Conservation (phyloP, 345 rosid genomes). For the Noccaea caerulescens region DNA sequence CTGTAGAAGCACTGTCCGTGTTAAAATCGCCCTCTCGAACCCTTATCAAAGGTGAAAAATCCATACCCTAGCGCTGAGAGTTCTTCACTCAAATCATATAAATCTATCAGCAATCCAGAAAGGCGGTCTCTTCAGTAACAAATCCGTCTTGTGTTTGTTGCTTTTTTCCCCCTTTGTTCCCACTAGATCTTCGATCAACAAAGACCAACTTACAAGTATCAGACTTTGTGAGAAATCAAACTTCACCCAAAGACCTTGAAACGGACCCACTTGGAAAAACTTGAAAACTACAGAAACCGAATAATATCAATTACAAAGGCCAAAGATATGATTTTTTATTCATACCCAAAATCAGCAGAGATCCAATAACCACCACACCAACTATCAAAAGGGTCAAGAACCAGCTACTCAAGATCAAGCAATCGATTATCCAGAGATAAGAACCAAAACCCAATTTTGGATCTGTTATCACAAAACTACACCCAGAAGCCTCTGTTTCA, state of each 20-base stretch:
- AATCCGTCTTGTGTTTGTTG: not conserved
- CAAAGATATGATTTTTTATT: conserved; percentile 34
- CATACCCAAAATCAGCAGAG: conserved; percentile 36
- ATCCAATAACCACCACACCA: conserved; percentile 30
- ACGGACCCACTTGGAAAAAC: not conserved
- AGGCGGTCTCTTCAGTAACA: conserved; percentile 11
- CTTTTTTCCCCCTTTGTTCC: conserved; percentile 10
- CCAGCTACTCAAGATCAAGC: conserved; percentile 39
- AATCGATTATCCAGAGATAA: conserved; percentile 25
- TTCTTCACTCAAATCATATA: conserved; percentile 45
- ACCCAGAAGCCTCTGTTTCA: conserved; percentile 26
- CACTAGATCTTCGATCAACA: conserved; percentile 29
- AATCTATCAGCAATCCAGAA: conserved; percentile 26
- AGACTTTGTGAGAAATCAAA: conserved; percentile 18
- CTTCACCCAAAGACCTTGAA: conserved; percentile 18
- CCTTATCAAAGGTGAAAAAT: conserved; percentile 57
- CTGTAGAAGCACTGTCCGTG: conserved; percentile 45
- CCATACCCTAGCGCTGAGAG: conserved; percentile 66
- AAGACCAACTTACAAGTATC: conserved; percentile 25
- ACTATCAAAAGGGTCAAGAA: conserved; percentile 27
- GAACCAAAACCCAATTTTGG: conserved; percentile 18
- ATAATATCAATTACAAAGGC: conserved; percentile 28
- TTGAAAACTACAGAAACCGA: conserved; percentile 1
- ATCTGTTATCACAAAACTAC: conserved; percentile 2
- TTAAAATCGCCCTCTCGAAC: conserved; percentile 57